These are phyloP conservation scores for Yamadazyma kanchanaburiensis DNA, from an alignment of 1,139 yeast genomes.

Conservation along the genomic window DNA sequence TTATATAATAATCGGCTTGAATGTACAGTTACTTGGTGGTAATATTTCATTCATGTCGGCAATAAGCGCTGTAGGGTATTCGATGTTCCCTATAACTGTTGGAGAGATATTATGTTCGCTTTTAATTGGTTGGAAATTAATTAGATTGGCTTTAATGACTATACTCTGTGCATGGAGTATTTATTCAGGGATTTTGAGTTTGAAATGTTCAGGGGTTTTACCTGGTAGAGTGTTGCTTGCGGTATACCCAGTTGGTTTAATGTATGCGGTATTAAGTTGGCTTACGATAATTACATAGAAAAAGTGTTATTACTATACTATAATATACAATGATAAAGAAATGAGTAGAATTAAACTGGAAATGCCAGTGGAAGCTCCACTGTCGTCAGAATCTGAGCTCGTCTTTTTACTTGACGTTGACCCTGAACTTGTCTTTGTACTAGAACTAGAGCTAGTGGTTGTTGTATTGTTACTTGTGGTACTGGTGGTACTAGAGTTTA, in stretches of 20 bases:
- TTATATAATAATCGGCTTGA: slow-evolving; percentile 57
- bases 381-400: slow-evolving; percentile 4
- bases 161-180: slow-evolving; percentile 69
- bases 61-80: slow-evolving; percentile 76
- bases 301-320: slow-evolving; percentile 3
- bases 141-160: slow-evolving; percentile 53
- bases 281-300: slow-evolving; percentile 62
- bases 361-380: slow-evolving; percentile 9
- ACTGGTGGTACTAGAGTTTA: slow-evolving; percentile 1
- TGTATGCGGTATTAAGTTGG: slow-evolving; percentile 76
- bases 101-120: slow-evolving; percentile 63
- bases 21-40: slow-evolving; percentile 76
- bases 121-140: slow-evolving; percentile 46
- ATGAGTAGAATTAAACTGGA: slow-evolving; percentile 2
- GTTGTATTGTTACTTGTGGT: slow-evolving; percentile 2
- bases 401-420: slow-evolving; percentile 1
- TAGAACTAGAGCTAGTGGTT: slow-evolving; percentile 2
- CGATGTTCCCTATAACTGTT: slow-evolving; percentile 71
- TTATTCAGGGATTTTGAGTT: slow-evolving; percentile 63
- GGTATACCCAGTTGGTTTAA: slow-evolving; percentile 73
- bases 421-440: background rate
- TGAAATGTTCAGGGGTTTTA: slow-evolving; percentile 65
- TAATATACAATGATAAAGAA: slow-evolving; percentile 4
- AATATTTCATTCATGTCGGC: slow-evolving; percentile 71
- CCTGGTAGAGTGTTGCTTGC: slow-evolving; percentile 72